These are phyloP conservation scores for Xylariaceae sp. DNA, from an alignment of 2,329 filamentous ascomycete species.

Conservation along the genomic window DNA sequence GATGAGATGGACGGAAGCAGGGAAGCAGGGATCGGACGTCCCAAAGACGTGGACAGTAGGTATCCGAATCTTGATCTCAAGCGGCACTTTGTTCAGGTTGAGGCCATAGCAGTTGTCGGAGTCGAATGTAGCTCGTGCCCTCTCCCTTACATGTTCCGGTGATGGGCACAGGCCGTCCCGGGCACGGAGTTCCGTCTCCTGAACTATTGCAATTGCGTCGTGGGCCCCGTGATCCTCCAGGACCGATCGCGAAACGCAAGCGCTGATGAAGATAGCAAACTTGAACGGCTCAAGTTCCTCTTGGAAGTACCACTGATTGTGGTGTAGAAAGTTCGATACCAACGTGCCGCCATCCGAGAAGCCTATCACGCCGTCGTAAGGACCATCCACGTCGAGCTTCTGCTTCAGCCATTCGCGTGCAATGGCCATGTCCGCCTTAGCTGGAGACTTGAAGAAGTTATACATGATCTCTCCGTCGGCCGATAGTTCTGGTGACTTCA, in stretches of 20 bases:
- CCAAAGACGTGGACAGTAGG: conserved; percentile 30
- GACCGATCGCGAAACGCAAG: conserved; percentile 30
- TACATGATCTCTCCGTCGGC: conserved; percentile 10
- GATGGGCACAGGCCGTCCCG: conserved; percentile 14
- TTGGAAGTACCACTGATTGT: conserved; percentile 32
- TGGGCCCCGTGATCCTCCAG: conserved; percentile 32
- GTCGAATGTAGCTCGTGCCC: conserved; percentile 26
- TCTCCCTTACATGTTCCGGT: conserved; percentile 16
- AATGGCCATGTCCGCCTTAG: conserved; percentile 30
- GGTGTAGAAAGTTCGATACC: conserved; percentile 36
- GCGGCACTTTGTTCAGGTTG: conserved; percentile 27
- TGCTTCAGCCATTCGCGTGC: conserved; percentile 34
- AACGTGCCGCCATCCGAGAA: conserved; percentile 34
- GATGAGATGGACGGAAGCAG: conserved; percentile 26
- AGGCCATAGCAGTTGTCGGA: conserved; percentile 31
- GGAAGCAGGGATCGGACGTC: conserved; percentile 24
- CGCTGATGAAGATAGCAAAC: conserved; percentile 38
- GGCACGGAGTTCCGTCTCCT: conserved; percentile 21
- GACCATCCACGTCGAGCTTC: conserved; percentile 27
- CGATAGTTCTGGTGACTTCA: conserved; percentile 4
- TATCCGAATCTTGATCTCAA: conserved; percentile 29
- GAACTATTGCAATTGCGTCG: conserved; percentile 29
- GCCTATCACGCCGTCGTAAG: conserved; percentile 28
- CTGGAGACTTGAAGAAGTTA: conserved; percentile 19
- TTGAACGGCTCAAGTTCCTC: conserved; percentile 32